A percentile compares a stretch with the other conserved stretches of the same genome.
Conservation (phyloP, 805 yeast species). For the Nakazawaea pomicola region DNA sequence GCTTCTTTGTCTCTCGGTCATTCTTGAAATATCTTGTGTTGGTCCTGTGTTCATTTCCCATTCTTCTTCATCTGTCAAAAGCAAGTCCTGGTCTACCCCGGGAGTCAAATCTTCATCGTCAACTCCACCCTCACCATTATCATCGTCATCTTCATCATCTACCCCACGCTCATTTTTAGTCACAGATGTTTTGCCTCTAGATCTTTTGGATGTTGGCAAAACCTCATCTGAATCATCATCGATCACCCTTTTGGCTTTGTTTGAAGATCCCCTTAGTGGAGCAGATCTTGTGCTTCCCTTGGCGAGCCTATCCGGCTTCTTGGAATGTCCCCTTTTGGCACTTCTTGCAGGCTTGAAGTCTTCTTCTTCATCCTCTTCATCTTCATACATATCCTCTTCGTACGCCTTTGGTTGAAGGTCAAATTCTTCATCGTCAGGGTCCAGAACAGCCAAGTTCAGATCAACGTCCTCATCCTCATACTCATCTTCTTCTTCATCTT, state of each 20-base stretch:
- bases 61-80: constrained; percentile 15
- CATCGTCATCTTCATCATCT: constrained; percentile 1
- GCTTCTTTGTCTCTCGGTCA: constrained; percentile 56
- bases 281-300: too few relatives aligned
- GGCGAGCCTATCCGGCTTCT: too few relatives aligned
- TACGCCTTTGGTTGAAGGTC: constrained; percentile 14
- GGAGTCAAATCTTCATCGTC: not conserved
- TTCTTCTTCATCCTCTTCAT: constrained; percentile 16
- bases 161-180: not conserved
- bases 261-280: not conserved
- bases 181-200: constrained; percentile 1
- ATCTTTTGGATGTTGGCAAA: not conserved
- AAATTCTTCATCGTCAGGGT: constrained; percentile 16
- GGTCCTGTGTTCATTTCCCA: constrained; percentile 26
- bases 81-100: constrained; percentile 1
- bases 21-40: constrained; percentile 37
- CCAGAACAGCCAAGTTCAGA: not conserved
- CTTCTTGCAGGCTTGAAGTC: constrained; percentile 6
- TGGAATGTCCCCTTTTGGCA: too few relatives aligned
- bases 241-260: not conserved
- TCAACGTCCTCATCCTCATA: constrained; percentile 3
- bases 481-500: constrained; percentile 7
- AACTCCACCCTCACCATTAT: constrained; percentile 1
- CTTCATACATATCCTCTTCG: constrained; percentile 21
- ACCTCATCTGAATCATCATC: constrained; percentile 2